Evolutionary conservation across 164 flowering plant genomes (phyloP).

Genomic region (Vitis cinerea): DNA sequence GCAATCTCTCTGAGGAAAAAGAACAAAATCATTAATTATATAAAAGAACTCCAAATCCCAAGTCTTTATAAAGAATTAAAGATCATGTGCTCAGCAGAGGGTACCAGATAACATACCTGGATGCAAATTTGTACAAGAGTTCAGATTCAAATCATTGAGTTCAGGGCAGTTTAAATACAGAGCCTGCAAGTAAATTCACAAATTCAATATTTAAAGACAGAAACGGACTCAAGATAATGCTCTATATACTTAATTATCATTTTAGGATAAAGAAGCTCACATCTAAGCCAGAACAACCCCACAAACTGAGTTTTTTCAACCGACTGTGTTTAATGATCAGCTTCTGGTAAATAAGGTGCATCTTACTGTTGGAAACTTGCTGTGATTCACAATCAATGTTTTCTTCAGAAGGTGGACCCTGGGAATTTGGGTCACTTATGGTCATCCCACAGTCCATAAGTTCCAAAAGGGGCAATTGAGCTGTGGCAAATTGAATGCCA

Average conservation of each 20-base stretch:
- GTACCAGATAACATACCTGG: conserved; percentile 56
- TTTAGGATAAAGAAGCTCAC: conserved; percentile 42
- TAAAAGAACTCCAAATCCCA: background rate
- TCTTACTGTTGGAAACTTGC: conserved; percentile 34
- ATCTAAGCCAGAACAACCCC: conserved; percentile 99
- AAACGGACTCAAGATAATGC: background rate
- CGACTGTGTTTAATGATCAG: conserved; percentile 79
- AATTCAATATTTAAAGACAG: conserved; percentile 10
- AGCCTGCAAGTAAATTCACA: conserved; percentile 59
- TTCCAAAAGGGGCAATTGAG: conserved; percentile 86
- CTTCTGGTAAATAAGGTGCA: conserved; percentile 72
- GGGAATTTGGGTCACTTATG: conserved; percentile 58
- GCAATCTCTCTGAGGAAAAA: conserved; percentile 52
- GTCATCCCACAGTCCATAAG: conserved; percentile 98
- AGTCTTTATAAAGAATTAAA: background rate
- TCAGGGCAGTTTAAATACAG: conserved; percentile 82
- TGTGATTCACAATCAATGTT: conserved; percentile 28
- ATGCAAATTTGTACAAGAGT: conserved; percentile 76
- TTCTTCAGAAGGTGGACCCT: conserved; percentile 27
- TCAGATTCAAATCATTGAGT: conserved; percentile 82
- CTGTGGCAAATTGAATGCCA: conserved; percentile 95
- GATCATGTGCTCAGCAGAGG: background rate
- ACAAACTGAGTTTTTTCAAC: conserved; percentile 86
- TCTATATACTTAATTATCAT: background rate
- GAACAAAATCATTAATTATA: background rate